Conservation (phyloP, 768 basidiomycete genomes). For the Cubamyces sp. region DNA sequence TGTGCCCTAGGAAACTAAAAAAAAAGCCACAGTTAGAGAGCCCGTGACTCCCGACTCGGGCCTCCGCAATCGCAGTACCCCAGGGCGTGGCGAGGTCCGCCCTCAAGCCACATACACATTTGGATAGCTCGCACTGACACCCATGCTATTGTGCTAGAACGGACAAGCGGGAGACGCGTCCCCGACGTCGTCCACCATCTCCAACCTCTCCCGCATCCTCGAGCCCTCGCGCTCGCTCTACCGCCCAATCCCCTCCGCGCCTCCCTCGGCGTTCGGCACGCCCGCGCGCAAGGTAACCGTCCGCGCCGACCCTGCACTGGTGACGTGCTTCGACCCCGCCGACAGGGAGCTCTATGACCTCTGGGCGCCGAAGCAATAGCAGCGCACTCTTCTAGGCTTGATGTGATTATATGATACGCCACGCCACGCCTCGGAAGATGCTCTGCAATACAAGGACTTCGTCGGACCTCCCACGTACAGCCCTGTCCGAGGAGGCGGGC, state of each 20-base stretch:
- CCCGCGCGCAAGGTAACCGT: constrained; percentile 45
- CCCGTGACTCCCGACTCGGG: constrained; percentile 24
- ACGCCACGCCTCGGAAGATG: no score
- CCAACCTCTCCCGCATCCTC: constrained; percentile 20
- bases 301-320: constrained; percentile 65
- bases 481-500: no score
- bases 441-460: no score
- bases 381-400: no score
- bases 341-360: constrained; percentile 80
- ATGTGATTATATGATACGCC: no score
- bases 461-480: no score
- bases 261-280: constrained; percentile 31
- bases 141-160: background rate
- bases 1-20: background rate
- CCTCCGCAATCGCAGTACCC: constrained; percentile 21
- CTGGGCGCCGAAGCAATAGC: constrained; percentile 60
- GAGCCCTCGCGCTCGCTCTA: constrained; percentile 21
- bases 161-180: constrained; percentile 21
- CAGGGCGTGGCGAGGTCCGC: constrained; percentile 13
- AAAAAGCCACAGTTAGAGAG: constrained; percentile 6
- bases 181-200: constrained; percentile 27
- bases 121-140: no score
- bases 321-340: constrained; percentile 74
- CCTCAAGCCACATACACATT: no score
- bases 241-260: constrained; percentile 17